A percentile compares a stretch with the other conserved stretches of the same genome.
phyloP scores from a whole-genome alignment of 1,284 basidiomycete species.

The Coniophora puteana region DNA sequence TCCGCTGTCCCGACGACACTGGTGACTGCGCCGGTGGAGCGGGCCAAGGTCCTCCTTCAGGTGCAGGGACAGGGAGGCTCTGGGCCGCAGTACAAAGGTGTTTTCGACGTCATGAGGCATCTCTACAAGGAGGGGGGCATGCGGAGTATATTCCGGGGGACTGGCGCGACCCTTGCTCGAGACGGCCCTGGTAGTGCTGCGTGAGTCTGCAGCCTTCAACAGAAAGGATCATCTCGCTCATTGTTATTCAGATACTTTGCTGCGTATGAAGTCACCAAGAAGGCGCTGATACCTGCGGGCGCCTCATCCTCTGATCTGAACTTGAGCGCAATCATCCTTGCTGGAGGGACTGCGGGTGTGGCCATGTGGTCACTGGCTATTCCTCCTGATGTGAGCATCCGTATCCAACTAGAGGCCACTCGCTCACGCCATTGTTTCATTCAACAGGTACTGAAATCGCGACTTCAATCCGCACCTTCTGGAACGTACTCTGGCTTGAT shows the following conservation, averaged over 20 bases:
- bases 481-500: conserved; percentile 94
- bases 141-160: conserved; percentile 91
- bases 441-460: conserved; percentile 87
- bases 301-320: conserved; percentile 80
- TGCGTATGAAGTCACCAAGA: conserved; percentile 94
- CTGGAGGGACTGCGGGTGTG: conserved; percentile 93
- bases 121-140: conserved; percentile 95
- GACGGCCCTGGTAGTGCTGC: conserved; percentile 97
- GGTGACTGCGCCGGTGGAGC: conserved; percentile 92
- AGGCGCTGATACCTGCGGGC: conserved; percentile 74
- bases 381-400: conserved; percentile 84
- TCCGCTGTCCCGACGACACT: conserved; percentile 92
- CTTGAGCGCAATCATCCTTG: conserved; percentile 84
- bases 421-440: conserved; percentile 7
- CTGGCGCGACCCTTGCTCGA: conserved; percentile 86
- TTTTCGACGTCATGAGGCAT: conserved; percentile 87
- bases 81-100: conserved; percentile 82
- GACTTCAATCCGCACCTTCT: conserved; percentile 93
- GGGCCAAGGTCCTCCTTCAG: conserved; percentile 94
- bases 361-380: conserved; percentile 98
- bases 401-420: conserved; percentile 5
- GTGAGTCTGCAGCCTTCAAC: conserved; percentile 44
- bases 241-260: conserved; percentile 80
- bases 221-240: conserved; percentile 1
- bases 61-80: conserved; percentile 85